Evolutionary conservation across 2,329 filamentous ascomycete species (phyloP).

Genomic region (Truncatella angustata): DNA sequence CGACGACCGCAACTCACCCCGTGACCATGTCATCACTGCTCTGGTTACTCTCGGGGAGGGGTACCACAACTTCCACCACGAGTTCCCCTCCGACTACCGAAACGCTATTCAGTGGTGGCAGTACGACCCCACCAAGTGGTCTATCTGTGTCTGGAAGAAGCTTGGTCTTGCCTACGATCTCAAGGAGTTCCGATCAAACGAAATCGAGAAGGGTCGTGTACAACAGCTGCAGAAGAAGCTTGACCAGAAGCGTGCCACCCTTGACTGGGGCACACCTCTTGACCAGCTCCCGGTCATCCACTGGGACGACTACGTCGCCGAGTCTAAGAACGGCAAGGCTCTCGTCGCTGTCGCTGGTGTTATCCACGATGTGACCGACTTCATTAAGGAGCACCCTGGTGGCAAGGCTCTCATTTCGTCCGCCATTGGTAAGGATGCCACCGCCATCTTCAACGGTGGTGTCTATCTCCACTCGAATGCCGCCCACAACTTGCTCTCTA

Average conservation of each 20-base stretch:
- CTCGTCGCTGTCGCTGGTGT: slow-evolving; percentile 62
- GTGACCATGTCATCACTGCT: slow-evolving; percentile 67
- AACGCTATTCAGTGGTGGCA: slow-evolving; percentile 70
- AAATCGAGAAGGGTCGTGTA: slow-evolving; percentile 67
- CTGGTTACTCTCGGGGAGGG: slow-evolving; percentile 67
- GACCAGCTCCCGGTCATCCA: slow-evolving; percentile 39
- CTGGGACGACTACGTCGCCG: slow-evolving; percentile 65
- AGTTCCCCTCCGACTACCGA: slow-evolving; percentile 70
- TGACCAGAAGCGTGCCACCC: slow-evolving; percentile 59
- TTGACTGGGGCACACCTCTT: slow-evolving; percentile 66
- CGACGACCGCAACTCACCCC: slow-evolving; percentile 68
- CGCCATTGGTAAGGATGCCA: slow-evolving; percentile 65
- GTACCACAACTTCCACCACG: slow-evolving; percentile 74
- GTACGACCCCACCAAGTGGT: slow-evolving; percentile 71
- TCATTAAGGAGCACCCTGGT: slow-evolving; percentile 67
- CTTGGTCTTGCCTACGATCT: slow-evolving; percentile 65
- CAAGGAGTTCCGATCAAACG: slow-evolving; percentile 65
- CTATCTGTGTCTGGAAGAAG: slow-evolving; percentile 67
- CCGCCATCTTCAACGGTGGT: slow-evolving; percentile 68
- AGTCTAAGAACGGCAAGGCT: slow-evolving; percentile 61
- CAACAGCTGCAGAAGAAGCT: slow-evolving; percentile 69
- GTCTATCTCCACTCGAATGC: slow-evolving; percentile 68
- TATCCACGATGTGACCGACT: slow-evolving; percentile 63
- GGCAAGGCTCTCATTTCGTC: slow-evolving; percentile 65
- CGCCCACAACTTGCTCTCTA: slow-evolving; percentile 65